Evolutionary conservation across 768 basidiomycete species (phyloP), one percentile per base, ranked within the genome.

Genomic region (Kwoniella shandongensis): DNA sequence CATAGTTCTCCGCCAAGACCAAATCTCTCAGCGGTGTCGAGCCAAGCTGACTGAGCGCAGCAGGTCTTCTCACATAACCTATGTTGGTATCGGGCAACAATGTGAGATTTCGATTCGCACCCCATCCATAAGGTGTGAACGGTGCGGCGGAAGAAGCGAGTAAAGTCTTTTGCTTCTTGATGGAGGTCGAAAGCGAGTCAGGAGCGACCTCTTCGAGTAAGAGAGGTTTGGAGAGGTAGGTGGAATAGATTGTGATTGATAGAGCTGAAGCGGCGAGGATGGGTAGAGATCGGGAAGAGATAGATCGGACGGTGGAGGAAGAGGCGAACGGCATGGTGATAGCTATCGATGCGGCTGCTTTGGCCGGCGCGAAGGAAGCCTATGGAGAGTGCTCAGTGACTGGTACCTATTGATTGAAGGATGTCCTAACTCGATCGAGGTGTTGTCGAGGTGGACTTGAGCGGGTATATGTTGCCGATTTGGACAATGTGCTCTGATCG

Each of bases 1-100:
- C 75, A 46, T 73, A 76, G 44, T 66, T 67, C 63, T 76, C 75
- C 1, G 64, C 67, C 15, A 76, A 39, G 1, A 73, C 69, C 17
- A 76, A 39, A 61, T 76, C 75, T 30, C 72, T 40, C 32, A 73
- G 49, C 12, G 75, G 75, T 1, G 75, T 75, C 3, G 66, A 42
- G 7, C 69, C 70, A 25, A 70, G 51, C 25, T 70, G 68, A n/a
- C 56, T 20, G 2, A 70, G 57, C 12, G 70, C 68, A 25, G 59
- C 45, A 11, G 75, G 70, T 32, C 57, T 55, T 55, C 72, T 72
- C n/a, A 73, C 38, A 8, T 57, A 57, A 4, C 61, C 13, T n/a
- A 60, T 22, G 22, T 56, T 44, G 12, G 51, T 26, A 56, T 65
- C 67, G 4, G 72, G 63, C 3, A 58, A 51, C 11, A 73, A 47